phyloP scores from a whole-genome alignment of 176 grass and related monocot genomes.

The Elaeis guineensis region DNA sequence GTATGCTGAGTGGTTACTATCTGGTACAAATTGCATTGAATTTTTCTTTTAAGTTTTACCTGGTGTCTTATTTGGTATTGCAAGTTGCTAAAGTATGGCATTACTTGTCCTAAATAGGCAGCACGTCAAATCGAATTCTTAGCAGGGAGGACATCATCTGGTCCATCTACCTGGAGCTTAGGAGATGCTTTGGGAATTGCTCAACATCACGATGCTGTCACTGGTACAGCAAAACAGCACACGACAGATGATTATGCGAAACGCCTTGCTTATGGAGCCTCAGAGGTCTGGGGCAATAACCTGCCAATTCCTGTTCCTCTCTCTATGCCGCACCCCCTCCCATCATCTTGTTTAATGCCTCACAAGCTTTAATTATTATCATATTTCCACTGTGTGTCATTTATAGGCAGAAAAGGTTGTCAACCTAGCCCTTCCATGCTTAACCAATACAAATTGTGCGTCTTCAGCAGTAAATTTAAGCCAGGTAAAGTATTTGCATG shows the following conservation, averaged over 20 bases:
- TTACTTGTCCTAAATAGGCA: conserved; percentile 35
- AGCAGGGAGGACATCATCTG: conserved; percentile 25
- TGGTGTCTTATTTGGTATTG: background rate
- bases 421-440: conserved; percentile 45
- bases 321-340: too few species aligned
- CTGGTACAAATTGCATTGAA: conserved; percentile 32
- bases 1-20: conserved; percentile 70
- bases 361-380: too few species aligned
- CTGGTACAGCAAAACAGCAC: conserved; percentile 76
- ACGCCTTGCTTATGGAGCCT: conserved; percentile 61
- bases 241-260: conserved; percentile 86
- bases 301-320: too few species aligned
- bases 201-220: conserved; percentile 88
- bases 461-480: conserved; percentile 42
- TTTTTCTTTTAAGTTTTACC: background rate
- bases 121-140: conserved; percentile 79
- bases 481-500: conserved; percentile 30
- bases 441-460: conserved; percentile 44
- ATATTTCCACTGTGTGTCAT: background rate
- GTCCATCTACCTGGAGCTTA: conserved; percentile 60
- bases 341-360: too few species aligned
- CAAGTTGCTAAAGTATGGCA: background rate
- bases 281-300: conserved; percentile 26
- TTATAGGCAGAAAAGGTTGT: conserved; percentile 58
- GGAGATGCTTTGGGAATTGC: conserved; percentile 74